Evolutionary conservation across 2,329 filamentous ascomycete species (phyloP), one percentile per base, ranked within the genome.

Genomic region (Aspergillus uvarum): DNA sequence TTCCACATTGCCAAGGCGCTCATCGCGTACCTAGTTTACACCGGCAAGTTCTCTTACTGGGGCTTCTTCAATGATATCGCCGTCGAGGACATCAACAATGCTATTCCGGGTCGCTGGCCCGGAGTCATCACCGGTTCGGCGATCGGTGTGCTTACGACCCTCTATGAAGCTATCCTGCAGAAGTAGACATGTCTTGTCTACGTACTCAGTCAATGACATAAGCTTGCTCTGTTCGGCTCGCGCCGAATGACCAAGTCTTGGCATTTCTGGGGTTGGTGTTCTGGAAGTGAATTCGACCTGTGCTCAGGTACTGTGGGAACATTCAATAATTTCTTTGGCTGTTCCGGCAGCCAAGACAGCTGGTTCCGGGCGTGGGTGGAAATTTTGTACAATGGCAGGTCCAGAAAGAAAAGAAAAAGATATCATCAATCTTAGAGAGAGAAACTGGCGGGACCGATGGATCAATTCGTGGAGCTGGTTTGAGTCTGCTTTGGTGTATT

Each of bases 1-100:
- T 99, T 96, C 79, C 96, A 93, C 79, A 87, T 98, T 59, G 86
- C 86, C 68, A 96, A 96, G 81, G 93, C 89, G 0, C 74, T 98
- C 57, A 77, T 93, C 60, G 87, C 90, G 7, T 96, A 90, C 75
- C 83, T 94, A 35, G 87, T 96, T 19, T 96, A 93, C 72, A 85
- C 83, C 10, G 86, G 74, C 8, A 68, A 72, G 21, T 77, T 77
- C 63, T 72, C 67, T 26, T 75, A 78, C 59, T 75, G 70, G 65
- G 69, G 73, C 19, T 26, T 77, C 10, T 80, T 72, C 64, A 74
- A 70, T 63, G 60, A 65, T 24, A 67, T 65, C 52, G 72, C 76
- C 6, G 67, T 81, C 24, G 68, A 70, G 3, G 74, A 65, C 54
- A 76, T 81, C 50, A 73, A 76, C 32, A 62, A 63, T 7, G 67